phyloP scores from a whole-genome alignment of 331 rosid species.

The Cydonia oblonga region DNA sequence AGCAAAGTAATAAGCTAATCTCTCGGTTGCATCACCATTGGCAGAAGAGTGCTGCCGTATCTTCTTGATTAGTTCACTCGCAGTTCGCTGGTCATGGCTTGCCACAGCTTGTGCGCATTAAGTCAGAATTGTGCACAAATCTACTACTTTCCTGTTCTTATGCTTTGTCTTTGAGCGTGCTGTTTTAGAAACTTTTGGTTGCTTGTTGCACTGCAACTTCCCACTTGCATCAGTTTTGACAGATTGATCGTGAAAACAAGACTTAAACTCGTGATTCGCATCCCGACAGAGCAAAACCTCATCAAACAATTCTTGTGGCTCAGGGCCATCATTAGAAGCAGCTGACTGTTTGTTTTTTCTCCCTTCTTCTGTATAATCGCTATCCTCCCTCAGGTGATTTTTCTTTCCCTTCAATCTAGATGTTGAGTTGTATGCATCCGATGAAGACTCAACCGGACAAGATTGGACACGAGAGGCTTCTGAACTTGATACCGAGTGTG shows the following conservation, averaged over 20 bases:
- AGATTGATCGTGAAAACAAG: not conserved
- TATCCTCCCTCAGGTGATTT: conserved; percentile 21
- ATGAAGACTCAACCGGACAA: not conserved
- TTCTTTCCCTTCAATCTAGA: conserved; percentile 41
- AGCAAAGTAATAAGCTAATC: conserved; percentile 23
- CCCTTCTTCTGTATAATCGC: conserved; percentile 28
- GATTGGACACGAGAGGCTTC: not conserved
- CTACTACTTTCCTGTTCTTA: conserved; percentile 5
- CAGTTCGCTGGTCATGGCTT: conserved; percentile 11
- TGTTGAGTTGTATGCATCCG: not conserved
- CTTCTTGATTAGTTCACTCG: conserved; percentile 9
- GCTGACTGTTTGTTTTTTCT: conserved; percentile 56
- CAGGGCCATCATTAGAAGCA: conserved; percentile 26
- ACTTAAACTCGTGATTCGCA: not conserved
- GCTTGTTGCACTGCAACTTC: conserved; percentile 3
- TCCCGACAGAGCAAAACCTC: conserved; percentile 35
- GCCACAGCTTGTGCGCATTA: conserved; percentile 4
- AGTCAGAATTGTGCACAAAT: conserved; percentile 14
- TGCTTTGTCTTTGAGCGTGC: conserved; percentile 10
- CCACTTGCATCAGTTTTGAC: conserved; percentile 9
- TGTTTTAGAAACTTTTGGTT: not conserved
- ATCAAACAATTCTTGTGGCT: conserved; percentile 48
- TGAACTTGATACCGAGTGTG: not conserved
- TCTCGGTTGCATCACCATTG: conserved; percentile 10
- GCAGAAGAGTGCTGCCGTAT: conserved; percentile 20